Evolutionary conservation across 345 rosid genomes (phyloP).

Genomic region (rapeseed (Brassica napus)): DNA sequence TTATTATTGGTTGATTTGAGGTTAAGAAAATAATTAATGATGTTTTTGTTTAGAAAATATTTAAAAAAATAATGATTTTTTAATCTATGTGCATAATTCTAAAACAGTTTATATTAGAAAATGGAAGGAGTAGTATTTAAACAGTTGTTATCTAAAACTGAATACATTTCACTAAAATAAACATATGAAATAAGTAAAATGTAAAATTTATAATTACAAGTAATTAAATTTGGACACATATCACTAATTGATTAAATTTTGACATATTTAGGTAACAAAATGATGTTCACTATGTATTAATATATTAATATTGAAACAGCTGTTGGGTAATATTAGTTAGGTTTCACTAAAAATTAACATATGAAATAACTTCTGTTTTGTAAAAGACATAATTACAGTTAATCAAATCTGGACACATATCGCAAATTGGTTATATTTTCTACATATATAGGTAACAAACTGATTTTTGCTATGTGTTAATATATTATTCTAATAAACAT

Average conservation of each 20-base stretch:
- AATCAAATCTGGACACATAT: conserved; percentile 15
- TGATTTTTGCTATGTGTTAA: neutral
- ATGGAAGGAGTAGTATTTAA: neutral
- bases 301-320: neutral
- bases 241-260: neutral
- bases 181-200: neutral
- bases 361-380: neutral
- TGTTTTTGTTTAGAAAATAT: too few species aligned
- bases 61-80: too few species aligned
- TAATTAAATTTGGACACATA: conserved; percentile 15
- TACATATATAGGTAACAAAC: neutral
- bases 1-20: too few species aligned
- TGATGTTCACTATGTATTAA: neutral
- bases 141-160: neutral
- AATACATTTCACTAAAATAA: neutral
- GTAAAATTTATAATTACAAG: neutral
- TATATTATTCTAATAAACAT: neutral
- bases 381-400: neutral
- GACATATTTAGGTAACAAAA: neutral
- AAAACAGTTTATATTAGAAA: too few species aligned
- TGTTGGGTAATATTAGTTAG: neutral
- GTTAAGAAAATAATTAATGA: too few species aligned
- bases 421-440: neutral
- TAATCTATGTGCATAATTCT: too few species aligned
- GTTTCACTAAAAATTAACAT: neutral